Conservation (phyloP, 2,329 filamentous ascomycete species). For the Sporothrix protearum region DNA sequence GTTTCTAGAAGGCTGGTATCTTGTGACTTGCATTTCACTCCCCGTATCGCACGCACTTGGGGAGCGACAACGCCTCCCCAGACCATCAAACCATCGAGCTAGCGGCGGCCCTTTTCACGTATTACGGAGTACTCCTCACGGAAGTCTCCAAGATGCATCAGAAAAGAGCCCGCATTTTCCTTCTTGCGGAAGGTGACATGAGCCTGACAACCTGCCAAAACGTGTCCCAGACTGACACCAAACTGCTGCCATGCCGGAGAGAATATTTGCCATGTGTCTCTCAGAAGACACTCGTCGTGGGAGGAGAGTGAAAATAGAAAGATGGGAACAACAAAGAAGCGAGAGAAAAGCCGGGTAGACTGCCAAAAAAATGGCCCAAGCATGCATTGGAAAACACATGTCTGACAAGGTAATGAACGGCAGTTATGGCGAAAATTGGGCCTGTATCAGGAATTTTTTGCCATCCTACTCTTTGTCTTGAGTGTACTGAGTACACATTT, state of each 20-base stretch:
- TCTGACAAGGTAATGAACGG: slow-evolving; percentile 2
- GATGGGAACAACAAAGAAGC: not conserved
- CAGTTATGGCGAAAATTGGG: not conserved
- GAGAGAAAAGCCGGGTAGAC: not conserved
- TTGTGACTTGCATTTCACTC: not conserved
- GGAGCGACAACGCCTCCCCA: not conserved
- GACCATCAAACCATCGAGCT: not conserved
- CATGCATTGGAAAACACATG: slow-evolving; percentile 19
- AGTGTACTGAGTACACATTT: not conserved
- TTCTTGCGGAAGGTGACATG: slow-evolving; percentile 17
- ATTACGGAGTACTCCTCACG: not conserved
- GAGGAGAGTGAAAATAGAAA: not conserved
- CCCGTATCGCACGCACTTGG: not conserved
- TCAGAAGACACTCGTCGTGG: not conserved
- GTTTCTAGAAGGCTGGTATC: not conserved
- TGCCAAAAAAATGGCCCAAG: not conserved
- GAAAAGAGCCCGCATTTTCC: not conserved
- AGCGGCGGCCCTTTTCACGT: not conserved
- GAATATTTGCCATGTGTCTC: not conserved
- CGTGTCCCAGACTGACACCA: not conserved
- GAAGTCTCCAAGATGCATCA: not conserved
- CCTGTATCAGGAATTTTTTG: not conserved
- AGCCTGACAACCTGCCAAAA: not conserved
- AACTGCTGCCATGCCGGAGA: not conserved
- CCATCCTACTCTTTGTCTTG: not conserved